Percentiles rank a stretch among this genome's conserved stretches.
These are phyloP conservation scores for Rhodamnia rubescens DNA, from an alignment of 345 rosid species.

Conservation along the genomic window DNA sequence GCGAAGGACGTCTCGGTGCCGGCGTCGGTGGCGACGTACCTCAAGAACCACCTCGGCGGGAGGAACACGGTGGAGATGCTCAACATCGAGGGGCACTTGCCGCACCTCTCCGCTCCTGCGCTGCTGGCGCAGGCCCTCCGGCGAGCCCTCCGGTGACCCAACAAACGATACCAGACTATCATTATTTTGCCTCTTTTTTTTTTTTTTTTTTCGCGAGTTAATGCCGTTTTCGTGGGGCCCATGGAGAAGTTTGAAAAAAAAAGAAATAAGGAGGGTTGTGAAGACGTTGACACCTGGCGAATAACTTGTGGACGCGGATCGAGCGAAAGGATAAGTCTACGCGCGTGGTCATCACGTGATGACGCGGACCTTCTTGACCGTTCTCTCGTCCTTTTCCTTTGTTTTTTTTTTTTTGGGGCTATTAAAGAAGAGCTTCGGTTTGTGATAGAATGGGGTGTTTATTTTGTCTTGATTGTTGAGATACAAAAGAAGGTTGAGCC, in stretches of 20 bases:
- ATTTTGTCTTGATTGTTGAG: background rate
- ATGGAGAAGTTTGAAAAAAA: background rate
- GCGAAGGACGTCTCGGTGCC: conserved; percentile 35
- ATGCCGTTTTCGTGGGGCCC: background rate
- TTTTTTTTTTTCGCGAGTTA: background rate
- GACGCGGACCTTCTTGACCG: background rate
- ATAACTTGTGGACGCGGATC: conserved; percentile 11
- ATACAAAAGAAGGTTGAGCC: background rate
- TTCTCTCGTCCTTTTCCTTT: background rate
- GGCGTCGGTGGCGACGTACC: conserved; percentile 27
- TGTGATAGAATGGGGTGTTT: background rate
- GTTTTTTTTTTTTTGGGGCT: background rate
- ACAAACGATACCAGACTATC: background rate
- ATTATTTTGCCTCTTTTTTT: background rate
- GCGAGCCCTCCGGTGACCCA: conserved; percentile 27
- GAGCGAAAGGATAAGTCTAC: conserved; percentile 4
- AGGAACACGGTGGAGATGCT: conserved; percentile 33
- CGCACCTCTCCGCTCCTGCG: conserved; percentile 35
- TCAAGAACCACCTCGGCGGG: conserved; percentile 35
- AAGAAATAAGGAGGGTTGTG: background rate
- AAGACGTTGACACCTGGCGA: conserved; percentile 17
- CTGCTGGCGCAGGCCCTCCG: conserved; percentile 22
- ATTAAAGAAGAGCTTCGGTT: background rate
- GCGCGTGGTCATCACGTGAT: conserved; percentile 5
- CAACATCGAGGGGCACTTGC: conserved; percentile 36